These are phyloP conservation scores for Inonotus hispidus DNA, from an alignment of 1,284 basidiomycete genomes.

Conservation along the genomic window DNA sequence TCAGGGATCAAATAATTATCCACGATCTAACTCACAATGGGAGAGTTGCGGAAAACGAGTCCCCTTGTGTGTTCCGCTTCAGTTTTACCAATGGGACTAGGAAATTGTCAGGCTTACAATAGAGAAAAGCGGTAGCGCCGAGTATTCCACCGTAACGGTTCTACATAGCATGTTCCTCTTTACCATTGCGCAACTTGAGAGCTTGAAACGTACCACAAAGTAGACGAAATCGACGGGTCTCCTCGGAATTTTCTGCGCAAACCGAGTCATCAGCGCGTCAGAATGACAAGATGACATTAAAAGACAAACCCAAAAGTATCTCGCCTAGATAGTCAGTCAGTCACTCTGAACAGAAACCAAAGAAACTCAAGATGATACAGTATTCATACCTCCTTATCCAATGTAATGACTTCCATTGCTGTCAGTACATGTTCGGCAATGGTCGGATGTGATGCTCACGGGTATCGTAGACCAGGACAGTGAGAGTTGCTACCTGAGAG, in stretches of 20 bases:
- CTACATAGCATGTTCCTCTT: neutral
- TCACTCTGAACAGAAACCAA: neutral
- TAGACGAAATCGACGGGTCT: neutral
- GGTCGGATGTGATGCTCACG: neutral
- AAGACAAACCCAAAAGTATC: constrained; percentile 6
- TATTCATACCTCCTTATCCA: neutral
- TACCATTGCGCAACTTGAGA: neutral
- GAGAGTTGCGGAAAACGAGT: neutral
- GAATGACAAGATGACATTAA: neutral
- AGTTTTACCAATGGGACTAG: neutral
- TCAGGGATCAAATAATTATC: neutral
- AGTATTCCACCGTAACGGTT: constrained; percentile 7
- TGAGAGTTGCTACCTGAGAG: neutral
- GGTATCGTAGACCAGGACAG: neutral
- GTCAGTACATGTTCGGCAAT: neutral
- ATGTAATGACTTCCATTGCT: neutral
- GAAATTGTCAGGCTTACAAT: neutral
- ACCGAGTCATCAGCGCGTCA: neutral
- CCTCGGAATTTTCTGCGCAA: neutral
- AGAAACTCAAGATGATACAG: neutral
- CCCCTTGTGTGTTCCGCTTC: neutral
- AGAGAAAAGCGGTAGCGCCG: neutral
- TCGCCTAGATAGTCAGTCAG: neutral
- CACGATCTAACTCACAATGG: neutral
- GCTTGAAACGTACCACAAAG: neutral